A percentile compares a stretch with the other conserved stretches of the same genome.
Conservation (phyloP, 2,329 filamentous ascomycete genomes). For the Teratosphaeria gauchensis region DNA sequence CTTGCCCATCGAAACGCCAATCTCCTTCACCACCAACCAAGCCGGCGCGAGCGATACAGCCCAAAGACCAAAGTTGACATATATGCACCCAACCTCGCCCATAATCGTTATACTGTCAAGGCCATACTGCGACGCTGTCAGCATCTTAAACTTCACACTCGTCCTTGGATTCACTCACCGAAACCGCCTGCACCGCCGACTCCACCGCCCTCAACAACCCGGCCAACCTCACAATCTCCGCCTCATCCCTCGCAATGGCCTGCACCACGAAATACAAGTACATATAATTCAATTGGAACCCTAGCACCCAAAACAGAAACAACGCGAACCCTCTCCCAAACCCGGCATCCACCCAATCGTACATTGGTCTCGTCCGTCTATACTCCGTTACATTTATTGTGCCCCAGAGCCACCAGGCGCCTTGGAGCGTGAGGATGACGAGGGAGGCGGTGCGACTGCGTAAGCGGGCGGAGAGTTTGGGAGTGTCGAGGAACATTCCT, state of each 20-base stretch:
- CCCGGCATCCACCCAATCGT: slow-evolving; percentile 55
- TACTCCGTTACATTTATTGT: slow-evolving; percentile 57
- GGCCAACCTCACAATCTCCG: slow-evolving; percentile 58
- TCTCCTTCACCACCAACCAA: slow-evolving; percentile 54
- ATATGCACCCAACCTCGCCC: slow-evolving; percentile 55
- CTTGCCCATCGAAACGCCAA: slow-evolving; percentile 32
- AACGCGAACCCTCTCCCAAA: slow-evolving; percentile 59
- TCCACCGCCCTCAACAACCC: slow-evolving; percentile 61
- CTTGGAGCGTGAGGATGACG: slow-evolving; percentile 48
- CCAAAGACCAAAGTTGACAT: slow-evolving; percentile 64
- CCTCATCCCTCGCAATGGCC: slow-evolving; percentile 51
- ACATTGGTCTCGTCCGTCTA: slow-evolving; percentile 46
- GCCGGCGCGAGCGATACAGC: slow-evolving; percentile 53
- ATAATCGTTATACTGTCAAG: slow-evolving; percentile 53
- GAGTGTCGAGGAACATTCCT: slow-evolving; percentile 55
- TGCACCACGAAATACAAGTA: slow-evolving; percentile 64
- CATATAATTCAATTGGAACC: slow-evolving; percentile 66
- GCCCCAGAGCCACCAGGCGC: slow-evolving; percentile 64
- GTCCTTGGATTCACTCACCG: slow-evolving; percentile 29
- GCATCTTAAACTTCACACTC: background rate
- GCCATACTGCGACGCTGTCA: slow-evolving; percentile 45
- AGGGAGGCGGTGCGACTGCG: slow-evolving; percentile 49
- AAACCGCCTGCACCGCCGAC: slow-evolving; percentile 63
- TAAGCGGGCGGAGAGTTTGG: slow-evolving; percentile 42
- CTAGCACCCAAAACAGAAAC: slow-evolving; percentile 56